Evolutionary conservation across 768 basidiomycete genomes (phyloP), one percentile per base, ranked within the genome.

Genomic region (Suillus bovinus): DNA sequence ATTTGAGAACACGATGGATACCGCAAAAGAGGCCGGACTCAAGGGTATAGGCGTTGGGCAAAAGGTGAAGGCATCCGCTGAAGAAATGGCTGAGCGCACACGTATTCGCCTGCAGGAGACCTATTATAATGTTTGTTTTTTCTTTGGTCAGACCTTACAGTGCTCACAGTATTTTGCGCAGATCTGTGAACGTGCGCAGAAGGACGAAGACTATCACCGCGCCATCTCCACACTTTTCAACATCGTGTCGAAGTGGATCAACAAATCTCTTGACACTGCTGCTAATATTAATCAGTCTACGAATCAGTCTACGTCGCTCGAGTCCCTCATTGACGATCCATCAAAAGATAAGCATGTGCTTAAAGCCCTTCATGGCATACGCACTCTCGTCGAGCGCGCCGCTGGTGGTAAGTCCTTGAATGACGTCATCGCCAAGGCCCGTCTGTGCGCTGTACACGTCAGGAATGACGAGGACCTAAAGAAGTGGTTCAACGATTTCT

Each of bases 1-100:
- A 31, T 91, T 87, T 69, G 86, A 89, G 73, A 83, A 83, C 65
- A 80, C 85, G 0, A 87, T 91, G 84, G 90, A 90, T 34, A 81
- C 80, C 0, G 77, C 84, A 11, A 90, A 88, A 70, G 80, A 75
- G 13, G 78, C 76, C 0, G 90, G 90, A 9, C 82, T 81, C 0
- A 77, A 76, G 36, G 81, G 79, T 9, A 90, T 91, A 31, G 86
- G 84, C 4, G 77, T 76, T 0, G 77, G 78, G 4, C 85, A 88
- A 67, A 70, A 72, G 1, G 78, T 79, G 4, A 74, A 77, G 3
- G 72, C 68, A 0, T 76, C 78, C 6, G 72, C 77, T 1, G 73
- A 86, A 64, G 83, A 87, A 16, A 71, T 77, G 42, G 71, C 77
- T 0, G 75, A 82, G 16, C 77, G 78, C 47, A 81, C 84, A 0